Percentiles rank a stretch among this genome's conserved stretches.
These are phyloP conservation scores for Bocquillonia castaneifolia DNA, from an alignment of 441 rosid genomes.

Conservation along the genomic window DNA sequence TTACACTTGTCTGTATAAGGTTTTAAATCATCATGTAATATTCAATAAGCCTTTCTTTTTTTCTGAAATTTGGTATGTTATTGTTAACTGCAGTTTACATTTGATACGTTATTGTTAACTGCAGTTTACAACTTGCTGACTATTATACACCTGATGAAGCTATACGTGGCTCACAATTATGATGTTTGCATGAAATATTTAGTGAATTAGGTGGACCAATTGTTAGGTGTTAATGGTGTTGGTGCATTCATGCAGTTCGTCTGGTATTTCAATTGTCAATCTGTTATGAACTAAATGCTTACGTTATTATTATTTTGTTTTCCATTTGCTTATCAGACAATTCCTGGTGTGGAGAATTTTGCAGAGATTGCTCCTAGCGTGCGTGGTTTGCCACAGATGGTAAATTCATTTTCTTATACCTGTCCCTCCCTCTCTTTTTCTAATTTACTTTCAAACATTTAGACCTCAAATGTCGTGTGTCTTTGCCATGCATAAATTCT, in stretches of 20 bases:
- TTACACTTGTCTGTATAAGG: too few species aligned
- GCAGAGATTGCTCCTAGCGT: conserved; percentile 53
- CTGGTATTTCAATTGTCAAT: neutral
- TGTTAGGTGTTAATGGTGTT: neutral
- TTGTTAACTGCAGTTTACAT: too few species aligned
- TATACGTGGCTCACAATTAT: neutral
- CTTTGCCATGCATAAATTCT: neutral
- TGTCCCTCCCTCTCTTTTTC: too few species aligned
- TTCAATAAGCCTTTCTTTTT: too few species aligned
- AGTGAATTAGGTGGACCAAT: neutral
- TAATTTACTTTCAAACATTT: neutral
- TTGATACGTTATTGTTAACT: too few species aligned
- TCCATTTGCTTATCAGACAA: conserved; percentile 48
- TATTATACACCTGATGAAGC: neutral
- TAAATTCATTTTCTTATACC: conserved; percentile 28
- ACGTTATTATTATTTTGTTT: conserved; percentile 14
- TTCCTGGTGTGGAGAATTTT: conserved; percentile 82
- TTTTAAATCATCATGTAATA: too few species aligned
- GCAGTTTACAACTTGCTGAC: neutral
- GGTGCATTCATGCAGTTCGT: neutral
- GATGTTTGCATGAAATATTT: conserved; percentile 4
- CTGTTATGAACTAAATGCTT: conserved; percentile 1
- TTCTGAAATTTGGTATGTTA: too few species aligned
- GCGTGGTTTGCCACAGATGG: conserved; percentile 98
- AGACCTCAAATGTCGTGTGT: neutral